phyloP scores from a whole-genome alignment of 129 eudicot species.

The Rutidosis leptorrhynchoides region DNA sequence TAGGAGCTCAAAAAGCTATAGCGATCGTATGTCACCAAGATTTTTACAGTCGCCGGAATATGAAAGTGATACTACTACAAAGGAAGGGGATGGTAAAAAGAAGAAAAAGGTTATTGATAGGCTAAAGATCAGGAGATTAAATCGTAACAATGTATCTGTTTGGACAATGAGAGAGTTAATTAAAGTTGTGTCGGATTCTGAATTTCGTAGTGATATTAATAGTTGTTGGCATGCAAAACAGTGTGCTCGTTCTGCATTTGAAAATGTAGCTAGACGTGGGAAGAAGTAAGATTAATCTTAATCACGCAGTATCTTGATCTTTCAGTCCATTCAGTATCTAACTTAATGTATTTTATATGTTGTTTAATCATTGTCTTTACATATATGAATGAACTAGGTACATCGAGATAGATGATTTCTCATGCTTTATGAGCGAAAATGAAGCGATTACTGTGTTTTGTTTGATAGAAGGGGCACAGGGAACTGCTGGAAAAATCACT shows the following conservation, averaged over 20 bases:
- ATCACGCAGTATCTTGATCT: neutral
- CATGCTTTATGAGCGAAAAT: neutral
- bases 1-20: neutral
- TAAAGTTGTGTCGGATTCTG: neutral
- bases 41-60: too few relatives aligned
- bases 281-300: neutral
- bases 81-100: neutral
- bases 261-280: neutral
- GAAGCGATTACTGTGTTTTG: neutral
- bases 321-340: neutral
- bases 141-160: neutral
- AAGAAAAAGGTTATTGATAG: neutral
- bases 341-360: neutral
- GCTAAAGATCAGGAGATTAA: neutral
- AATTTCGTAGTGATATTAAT: neutral
- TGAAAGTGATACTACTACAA: neutral
- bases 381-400: neutral
- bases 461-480: neutral
- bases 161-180: neutral
- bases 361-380: neutral
- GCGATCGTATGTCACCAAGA: neutral
- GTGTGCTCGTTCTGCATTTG: neutral
- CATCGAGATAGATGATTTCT: neutral
- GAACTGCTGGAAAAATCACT: neutral
- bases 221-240: neutral